Evolutionary conservation across 2,329 filamentous ascomycete genomes (phyloP).

Genomic region (Fusarium palustre): DNA sequence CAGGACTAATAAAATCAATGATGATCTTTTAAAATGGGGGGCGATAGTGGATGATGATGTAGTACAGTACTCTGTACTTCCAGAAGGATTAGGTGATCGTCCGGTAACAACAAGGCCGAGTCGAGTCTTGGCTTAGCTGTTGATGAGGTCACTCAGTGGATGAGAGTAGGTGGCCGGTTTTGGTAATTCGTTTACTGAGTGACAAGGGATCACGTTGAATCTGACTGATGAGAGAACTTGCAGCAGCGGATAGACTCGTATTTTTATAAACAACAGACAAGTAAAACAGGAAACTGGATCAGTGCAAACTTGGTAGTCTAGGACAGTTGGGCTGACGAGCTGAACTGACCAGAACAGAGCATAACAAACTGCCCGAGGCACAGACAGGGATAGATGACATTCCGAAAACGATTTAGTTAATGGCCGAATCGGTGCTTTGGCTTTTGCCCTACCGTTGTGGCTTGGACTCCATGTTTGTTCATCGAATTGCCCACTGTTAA

Average conservation of each 20-base stretch:
- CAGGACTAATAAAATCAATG: conserved; percentile 1
- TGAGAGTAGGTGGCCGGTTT: conserved; percentile 9
- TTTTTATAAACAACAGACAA: conserved; percentile 2
- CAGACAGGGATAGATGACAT: background rate
- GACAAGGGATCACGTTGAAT: background rate
- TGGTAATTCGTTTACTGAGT: conserved; percentile 1
- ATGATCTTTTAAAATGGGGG: conserved; percentile 14
- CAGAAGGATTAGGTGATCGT: conserved; percentile 25
- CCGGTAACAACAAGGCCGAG: conserved; percentile 21
- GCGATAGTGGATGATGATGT: conserved; percentile 29
- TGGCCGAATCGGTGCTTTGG: conserved; percentile 2
- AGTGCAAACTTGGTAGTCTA: background rate
- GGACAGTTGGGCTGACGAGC: conserved; percentile 9
- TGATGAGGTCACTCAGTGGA: conserved; percentile 26
- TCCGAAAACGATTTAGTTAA: conserved; percentile 11
- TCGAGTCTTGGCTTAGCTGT: conserved; percentile 13
- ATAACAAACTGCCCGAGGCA: background rate
- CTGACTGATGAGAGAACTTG: background rate
- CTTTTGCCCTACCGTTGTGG: conserved; percentile 12
- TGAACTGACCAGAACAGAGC: background rate
- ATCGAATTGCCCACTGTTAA: background rate
- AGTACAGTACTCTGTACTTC: background rate
- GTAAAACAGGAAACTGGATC: background rate
- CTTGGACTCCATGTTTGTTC: background rate
- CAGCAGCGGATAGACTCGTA: background rate